Conservation (phyloP, 805 yeast species). For the Lachancea meyersii region DNA sequence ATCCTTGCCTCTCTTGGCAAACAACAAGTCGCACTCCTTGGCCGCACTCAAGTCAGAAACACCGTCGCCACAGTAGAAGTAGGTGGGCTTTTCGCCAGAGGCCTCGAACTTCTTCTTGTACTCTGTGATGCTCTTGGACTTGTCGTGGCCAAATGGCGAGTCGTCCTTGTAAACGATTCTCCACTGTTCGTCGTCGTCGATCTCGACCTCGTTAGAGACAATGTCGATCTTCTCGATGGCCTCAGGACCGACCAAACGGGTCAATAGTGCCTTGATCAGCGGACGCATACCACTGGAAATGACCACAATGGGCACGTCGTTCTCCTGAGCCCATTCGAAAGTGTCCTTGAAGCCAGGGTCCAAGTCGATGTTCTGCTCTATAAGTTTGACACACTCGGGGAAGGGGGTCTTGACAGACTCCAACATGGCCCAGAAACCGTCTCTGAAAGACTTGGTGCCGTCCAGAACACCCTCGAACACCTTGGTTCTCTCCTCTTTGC, state of each 20-base stretch:
- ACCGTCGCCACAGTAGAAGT: constrained; percentile 97
- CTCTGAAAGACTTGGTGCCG: constrained; percentile 65
- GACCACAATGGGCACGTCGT: constrained; percentile 76
- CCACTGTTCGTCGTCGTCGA: constrained; percentile 61
- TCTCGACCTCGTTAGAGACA: constrained; percentile 68
- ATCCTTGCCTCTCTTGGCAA: constrained; percentile 91
- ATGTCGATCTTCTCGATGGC: constrained; percentile 69
- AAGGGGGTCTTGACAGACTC: constrained; percentile 71
- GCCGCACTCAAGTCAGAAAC: constrained; percentile 95
- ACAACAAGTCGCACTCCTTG: constrained; percentile 84
- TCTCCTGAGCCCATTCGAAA: constrained; percentile 67
- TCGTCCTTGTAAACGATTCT: constrained; percentile 80
- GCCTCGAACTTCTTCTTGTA: constrained; percentile 31
- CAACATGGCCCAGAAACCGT: constrained; percentile 80
- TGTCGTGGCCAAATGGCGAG: constrained; percentile 90
- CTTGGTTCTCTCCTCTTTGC: constrained; percentile 55
- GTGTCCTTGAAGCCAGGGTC: constrained; percentile 89
- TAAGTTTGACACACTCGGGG: constrained; percentile 68
- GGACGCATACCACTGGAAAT: constrained; percentile 94
- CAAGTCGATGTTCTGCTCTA: constrained; percentile 60
- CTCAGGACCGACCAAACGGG: constrained; percentile 69
- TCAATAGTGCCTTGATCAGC: constrained; percentile 70
- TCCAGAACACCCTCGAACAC: constrained; percentile 69
- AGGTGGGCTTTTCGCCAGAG: constrained; percentile 46
- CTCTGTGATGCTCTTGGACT: constrained; percentile 67